Conservation (phyloP, 768 basidiomycete genomes). For the Tremella yokohamensis region DNA sequence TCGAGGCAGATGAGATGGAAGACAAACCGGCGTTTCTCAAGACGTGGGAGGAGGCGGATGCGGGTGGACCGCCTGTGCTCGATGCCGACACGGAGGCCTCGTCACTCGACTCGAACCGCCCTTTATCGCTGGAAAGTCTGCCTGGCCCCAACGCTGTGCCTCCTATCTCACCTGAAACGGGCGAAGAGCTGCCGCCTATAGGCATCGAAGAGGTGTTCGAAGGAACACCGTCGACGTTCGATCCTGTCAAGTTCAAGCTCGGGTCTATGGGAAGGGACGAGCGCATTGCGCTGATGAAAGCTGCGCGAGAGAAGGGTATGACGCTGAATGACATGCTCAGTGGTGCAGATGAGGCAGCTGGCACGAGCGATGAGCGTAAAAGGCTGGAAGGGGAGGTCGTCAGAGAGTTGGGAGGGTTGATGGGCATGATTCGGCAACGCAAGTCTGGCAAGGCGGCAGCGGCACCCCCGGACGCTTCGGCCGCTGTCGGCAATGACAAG, state of each 20-base stretch:
- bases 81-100: neutral
- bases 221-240: conserved; percentile 16
- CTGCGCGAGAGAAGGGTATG: conserved; percentile 29
- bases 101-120: conserved; percentile 4
- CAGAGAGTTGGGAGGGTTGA: conserved; percentile 37
- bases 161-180: neutral
- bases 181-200: conserved; percentile 24
- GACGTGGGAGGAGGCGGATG: conserved; percentile 14
- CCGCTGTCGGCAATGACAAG: too few relatives aligned
- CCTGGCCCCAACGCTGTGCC: neutral
- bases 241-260: neutral
- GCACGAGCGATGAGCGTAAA: neutral
- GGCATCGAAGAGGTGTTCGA: conserved; percentile 39
- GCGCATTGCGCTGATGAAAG: conserved; percentile 29
- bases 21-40: conserved; percentile 5
- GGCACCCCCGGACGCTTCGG: too few relatives aligned
- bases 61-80: neutral
- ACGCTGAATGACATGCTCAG: conserved; percentile 16
- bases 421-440: conserved; percentile 27
- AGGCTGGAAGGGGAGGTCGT: conserved; percentile 25
- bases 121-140: conserved; percentile 11
- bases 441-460: conserved; percentile 10
- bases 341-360: conserved; percentile 2
- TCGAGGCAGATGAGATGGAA: neutral
- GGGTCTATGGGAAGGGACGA: conserved; percentile 36